Base-by-base conservation (phyloP, 768 basidiomycete species). In the Termitomyces sp. region DNA sequence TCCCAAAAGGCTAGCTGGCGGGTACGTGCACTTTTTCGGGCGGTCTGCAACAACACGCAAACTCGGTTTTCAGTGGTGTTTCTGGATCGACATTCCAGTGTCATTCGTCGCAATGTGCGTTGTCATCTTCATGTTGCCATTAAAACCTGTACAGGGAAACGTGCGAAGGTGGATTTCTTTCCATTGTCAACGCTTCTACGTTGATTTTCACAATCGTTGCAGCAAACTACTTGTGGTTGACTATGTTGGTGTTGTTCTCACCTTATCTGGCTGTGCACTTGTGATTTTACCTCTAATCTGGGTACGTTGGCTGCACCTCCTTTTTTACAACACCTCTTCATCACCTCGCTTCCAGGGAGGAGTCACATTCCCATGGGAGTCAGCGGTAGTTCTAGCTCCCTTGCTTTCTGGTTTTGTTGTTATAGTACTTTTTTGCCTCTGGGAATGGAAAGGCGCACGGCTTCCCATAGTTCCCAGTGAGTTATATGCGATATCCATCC, bases 391-490 rank as follows among this genome's bases (percentile, higher is more conserved):
- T 54, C 67, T 89, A 35, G 84, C 75, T 0, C 80, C 84, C 1
- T 68, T 90, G 7, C 69, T 81, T 52, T 77, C 83, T 0, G 85
- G 88, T 0, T 56, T 85, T 22, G 52, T 81, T 0, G 78, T 85
- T 13, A 70, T 83, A 7, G 70, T 63, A 0, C 46, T 88, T 4
- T 92, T 91, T 68, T 80, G 88, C 48, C 54, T 83, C 38, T 89
- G 86, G 79, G 90, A 92, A 70, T 85, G 85, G 80, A 86, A 83
- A 68, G 75, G 84, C 1, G 86, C 88, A 2, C 72, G 70, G 51
- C 75, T 91, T 6, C 90, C 90, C 0, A 87, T 90, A 54, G 81
- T 91, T 4, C 88, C 89, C 5, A 85, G 85, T 85, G 63, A 24
- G 50, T 51, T 36, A 24, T n/a, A 12, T n/a, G n/a, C n/a, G n/a